These are phyloP conservation scores for Beta corolliflora DNA, from an alignment of 179 eudicot genomes.

Conservation along the genomic window DNA sequence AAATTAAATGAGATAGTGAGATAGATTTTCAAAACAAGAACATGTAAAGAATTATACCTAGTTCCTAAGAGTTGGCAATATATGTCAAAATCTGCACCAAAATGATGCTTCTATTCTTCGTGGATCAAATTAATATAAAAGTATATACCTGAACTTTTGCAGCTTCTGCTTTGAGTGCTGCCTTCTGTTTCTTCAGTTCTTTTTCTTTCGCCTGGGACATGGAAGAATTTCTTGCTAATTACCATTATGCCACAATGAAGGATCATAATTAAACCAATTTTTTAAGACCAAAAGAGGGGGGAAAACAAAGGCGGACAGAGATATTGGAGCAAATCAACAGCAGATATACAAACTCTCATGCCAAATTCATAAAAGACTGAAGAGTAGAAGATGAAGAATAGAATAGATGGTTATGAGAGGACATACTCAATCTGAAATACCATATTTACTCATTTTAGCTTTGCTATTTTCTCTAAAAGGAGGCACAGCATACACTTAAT, in stretches of 20 bases:
- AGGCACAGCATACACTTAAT: too few species aligned
- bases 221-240: neutral
- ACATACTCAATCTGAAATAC: neutral
- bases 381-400: neutral
- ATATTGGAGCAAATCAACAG: neutral
- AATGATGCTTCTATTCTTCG: neutral
- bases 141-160: conserved; percentile 65
- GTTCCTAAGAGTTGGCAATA: neutral
- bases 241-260: neutral
- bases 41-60: neutral
- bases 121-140: neutral
- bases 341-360: neutral
- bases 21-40: neutral
- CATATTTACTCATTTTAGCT: neutral
- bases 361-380: neutral
- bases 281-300: neutral
- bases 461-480: neutral
- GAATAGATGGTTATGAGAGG: neutral
- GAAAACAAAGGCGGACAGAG: neutral
- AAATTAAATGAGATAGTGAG: neutral
- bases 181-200: conserved; percentile 77
- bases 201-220: conserved; percentile 68
- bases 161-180: conserved; percentile 73
- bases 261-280: neutral
- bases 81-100: neutral